Percentiles rank a stretch among this genome's conserved stretches.
Evolutionary conservation across 2,329 filamentous ascomycete species (phyloP).

Genomic region (Biscogniauxia marginata): DNA sequence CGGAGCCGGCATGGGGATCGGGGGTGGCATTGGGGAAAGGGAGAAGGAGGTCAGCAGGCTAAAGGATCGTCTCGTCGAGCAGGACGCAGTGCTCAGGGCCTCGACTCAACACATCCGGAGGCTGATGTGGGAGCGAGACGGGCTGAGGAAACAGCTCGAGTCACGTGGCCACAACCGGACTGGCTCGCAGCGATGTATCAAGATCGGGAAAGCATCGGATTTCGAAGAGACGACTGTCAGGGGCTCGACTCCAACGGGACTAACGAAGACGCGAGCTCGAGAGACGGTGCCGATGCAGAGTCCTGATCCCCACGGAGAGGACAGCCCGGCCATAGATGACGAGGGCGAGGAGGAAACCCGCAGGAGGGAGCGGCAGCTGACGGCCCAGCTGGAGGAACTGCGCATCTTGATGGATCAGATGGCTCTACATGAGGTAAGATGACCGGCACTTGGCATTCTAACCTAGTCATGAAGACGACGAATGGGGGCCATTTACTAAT

Average conservation of each 20-base stretch:
- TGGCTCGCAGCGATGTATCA: neutral
- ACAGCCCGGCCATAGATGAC: neutral
- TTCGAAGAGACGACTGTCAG: neutral
- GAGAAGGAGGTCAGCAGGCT: neutral
- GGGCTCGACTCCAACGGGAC: neutral
- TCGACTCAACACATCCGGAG: slow-evolving; percentile 11
- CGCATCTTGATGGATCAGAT: slow-evolving; percentile 16
- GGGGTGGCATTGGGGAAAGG: neutral
- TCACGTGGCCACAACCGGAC: neutral
- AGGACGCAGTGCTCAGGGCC: slow-evolving; percentile 16
- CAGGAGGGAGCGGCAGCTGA: slow-evolving; percentile 1
- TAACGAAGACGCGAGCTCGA: neutral
- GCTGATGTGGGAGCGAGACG: slow-evolving; percentile 15
- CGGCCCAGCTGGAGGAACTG: slow-evolving; percentile 16
- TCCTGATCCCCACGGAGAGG: neutral
- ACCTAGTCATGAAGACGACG: neutral
- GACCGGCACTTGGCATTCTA: too few species aligned
- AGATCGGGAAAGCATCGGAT: neutral
- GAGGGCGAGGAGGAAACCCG: slow-evolving; percentile 1
- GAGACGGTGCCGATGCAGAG: neutral
- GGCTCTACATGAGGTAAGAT: slow-evolving; percentile 7
- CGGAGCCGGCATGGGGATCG: neutral
- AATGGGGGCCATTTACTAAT: neutral
- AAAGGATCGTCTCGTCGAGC: slow-evolving; percentile 10
- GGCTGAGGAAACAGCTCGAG: slow-evolving; percentile 10